A percentile compares a stretch with the other conserved stretches of the same genome.
phyloP scores from a whole-genome alignment of 139 green algal species.

The Mesostigma viride region DNA sequence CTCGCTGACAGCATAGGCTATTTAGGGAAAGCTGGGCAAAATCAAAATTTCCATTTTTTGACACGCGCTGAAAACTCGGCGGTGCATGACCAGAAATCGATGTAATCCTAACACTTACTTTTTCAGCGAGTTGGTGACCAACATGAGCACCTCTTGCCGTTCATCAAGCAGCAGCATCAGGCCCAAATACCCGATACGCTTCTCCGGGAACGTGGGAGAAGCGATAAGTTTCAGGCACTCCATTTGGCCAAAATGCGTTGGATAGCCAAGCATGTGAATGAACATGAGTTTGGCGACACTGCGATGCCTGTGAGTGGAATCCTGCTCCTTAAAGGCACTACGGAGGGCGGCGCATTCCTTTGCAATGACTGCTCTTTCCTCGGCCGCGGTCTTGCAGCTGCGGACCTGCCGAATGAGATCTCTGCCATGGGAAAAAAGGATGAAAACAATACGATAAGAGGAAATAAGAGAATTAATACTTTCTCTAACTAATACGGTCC shows the following conservation, averaged over 20 bases:
- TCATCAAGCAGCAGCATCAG: constrained; percentile 97
- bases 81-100: too few relatives aligned
- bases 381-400: constrained; percentile 82
- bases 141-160: constrained; percentile 97
- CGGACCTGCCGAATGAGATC: constrained; percentile 81
- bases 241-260: constrained; percentile 99
- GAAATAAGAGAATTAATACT: too few relatives aligned
- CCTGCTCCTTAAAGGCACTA: constrained; percentile 44
- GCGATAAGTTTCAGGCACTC: constrained; percentile 88
- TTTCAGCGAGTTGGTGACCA: constrained; percentile 98
- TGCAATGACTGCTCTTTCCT: constrained; percentile 88
- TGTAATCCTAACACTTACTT: too few relatives aligned
- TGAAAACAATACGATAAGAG: too few relatives aligned
- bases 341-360: constrained; percentile 89
- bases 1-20: too few relatives aligned
- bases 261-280: constrained; percentile 99
- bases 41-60: too few relatives aligned
- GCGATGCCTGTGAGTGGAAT: constrained; percentile 44
- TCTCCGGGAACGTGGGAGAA: constrained; percentile 22
- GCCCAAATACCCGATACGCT: constrained; percentile 89
- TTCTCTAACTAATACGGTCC: too few relatives aligned
- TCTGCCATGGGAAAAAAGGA: constrained; percentile 37
- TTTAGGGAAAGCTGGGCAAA: too few relatives aligned
- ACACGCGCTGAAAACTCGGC: too few relatives aligned
- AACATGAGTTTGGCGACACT: constrained; percentile 99